These are phyloP conservation scores for Leccinum rimulosum DNA, from an alignment of 768 basidiomycete genomes.

Conservation along the genomic window DNA sequence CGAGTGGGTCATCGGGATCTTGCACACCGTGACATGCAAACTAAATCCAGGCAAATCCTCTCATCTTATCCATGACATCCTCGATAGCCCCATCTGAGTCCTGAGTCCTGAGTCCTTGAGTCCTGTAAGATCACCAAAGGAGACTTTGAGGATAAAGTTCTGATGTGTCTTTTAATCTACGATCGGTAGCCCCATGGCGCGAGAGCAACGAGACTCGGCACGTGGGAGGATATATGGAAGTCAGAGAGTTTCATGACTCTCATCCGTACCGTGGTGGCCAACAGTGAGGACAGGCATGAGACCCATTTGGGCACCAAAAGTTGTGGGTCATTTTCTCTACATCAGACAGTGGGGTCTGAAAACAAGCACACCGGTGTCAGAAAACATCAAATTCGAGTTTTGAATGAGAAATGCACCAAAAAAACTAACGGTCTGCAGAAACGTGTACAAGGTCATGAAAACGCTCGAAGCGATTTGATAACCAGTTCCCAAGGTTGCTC, in stretches of 20 bases:
- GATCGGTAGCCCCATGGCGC: neutral
- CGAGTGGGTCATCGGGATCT: constrained; percentile 15
- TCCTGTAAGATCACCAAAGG: neutral
- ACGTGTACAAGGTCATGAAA: neutral
- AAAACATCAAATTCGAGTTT: neutral
- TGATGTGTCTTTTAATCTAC: neutral
- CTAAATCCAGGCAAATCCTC: constrained; percentile 18
- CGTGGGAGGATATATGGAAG: neutral
- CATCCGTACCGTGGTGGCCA: neutral
- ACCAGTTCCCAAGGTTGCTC: neutral
- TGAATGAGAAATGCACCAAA: neutral
- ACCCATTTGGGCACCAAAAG: neutral
- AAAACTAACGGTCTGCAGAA: neutral
- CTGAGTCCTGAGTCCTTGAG: neutral
- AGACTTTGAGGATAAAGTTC: neutral
- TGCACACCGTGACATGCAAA: constrained; percentile 33
- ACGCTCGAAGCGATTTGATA: neutral
- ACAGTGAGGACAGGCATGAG: neutral
- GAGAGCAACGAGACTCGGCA: neutral
- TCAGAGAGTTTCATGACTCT: neutral
- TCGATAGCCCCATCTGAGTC: neutral
- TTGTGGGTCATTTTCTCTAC: neutral
- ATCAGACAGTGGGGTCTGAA: neutral
- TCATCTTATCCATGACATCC: neutral
- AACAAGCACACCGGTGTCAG: neutral